Conservation (phyloP, 805 yeast species). For the Lipomyces kockii region DNA sequence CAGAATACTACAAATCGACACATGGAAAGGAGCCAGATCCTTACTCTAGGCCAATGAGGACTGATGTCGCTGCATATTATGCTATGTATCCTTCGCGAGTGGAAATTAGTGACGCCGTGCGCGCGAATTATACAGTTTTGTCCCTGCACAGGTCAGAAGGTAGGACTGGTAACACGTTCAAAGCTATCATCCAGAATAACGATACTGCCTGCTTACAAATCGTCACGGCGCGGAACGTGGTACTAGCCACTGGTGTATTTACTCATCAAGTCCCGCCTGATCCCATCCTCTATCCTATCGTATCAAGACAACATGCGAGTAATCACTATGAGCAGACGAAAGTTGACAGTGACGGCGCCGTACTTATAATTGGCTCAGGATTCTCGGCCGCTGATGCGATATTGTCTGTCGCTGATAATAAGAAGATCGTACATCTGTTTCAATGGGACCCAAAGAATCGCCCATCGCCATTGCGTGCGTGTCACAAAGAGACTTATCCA, state of each 20-base stretch:
- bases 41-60: slow-evolving; percentile 41
- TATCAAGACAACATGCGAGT: slow-evolving; percentile 10
- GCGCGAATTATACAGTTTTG: slow-evolving; percentile 31
- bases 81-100: slow-evolving; percentile 39
- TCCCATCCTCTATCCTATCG: slow-evolving; percentile 34
- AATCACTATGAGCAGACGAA: not conserved
- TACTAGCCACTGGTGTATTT: slow-evolving; percentile 42
- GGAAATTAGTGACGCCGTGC: slow-evolving; percentile 36
- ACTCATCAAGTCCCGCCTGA: slow-evolving; percentile 34
- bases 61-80: slow-evolving; percentile 42
- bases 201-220: slow-evolving; percentile 23
- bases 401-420: slow-evolving; percentile 15
- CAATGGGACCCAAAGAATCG: slow-evolving; percentile 39
- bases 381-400: slow-evolving; percentile 46
- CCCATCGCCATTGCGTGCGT: slow-evolving; percentile 42
- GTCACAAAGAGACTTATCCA: slow-evolving; percentile 44
- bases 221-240: slow-evolving; percentile 19
- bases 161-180: slow-evolving; percentile 14
- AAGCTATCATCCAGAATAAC: slow-evolving; percentile 18
- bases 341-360: slow-evolving; percentile 7
- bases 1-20: slow-evolving; percentile 33
- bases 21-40: slow-evolving; percentile 27
- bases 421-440: slow-evolving; percentile 40
- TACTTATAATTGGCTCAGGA: slow-evolving; percentile 44
- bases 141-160: slow-evolving; percentile 25